Percentiles rank a stretch among this genome's conserved stretches.
Conservation (phyloP, 116 monocot genomes). For the Papilionanthe hybrid region DNA sequence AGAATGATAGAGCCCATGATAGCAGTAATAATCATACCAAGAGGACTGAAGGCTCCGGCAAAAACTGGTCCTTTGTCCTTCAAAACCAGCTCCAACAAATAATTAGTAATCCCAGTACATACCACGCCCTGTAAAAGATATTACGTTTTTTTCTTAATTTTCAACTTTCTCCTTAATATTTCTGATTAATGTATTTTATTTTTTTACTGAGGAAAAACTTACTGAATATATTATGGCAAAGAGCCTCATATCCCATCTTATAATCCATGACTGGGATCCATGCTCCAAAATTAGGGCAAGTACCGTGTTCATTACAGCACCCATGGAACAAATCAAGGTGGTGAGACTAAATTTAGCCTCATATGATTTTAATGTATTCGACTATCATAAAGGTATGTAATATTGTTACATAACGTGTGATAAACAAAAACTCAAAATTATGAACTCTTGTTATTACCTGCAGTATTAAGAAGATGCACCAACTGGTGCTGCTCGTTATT, state of each 20-base stretch:
- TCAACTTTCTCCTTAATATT: too few relatives aligned
- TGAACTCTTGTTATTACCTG: conserved; percentile 26
- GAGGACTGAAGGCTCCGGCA: conserved; percentile 46
- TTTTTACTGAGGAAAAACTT: conserved; percentile 2
- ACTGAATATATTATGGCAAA: conserved; percentile 32
- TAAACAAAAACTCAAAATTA: background rate
- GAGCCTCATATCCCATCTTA: conserved; percentile 26
- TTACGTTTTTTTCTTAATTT: too few relatives aligned
- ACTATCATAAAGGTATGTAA: conserved; percentile 8
- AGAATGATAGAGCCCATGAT: conserved; percentile 37
- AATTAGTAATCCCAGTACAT: conserved; percentile 44
- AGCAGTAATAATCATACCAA: conserved; percentile 46
- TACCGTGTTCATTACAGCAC: conserved; percentile 20
- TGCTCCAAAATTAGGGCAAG: conserved; percentile 27
- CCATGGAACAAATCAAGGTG: conserved; percentile 27
- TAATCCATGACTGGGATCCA: conserved; percentile 13
- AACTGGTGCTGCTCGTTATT: conserved; percentile 33
- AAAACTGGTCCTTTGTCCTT: conserved; percentile 49
- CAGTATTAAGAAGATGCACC: conserved; percentile 58
- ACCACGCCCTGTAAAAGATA: conserved; percentile 33
- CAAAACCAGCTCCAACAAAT: conserved; percentile 40
- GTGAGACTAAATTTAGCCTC: conserved; percentile 30
- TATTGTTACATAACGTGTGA: background rate
- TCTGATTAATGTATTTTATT: background rate
- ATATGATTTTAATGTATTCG: conserved; percentile 27